Base-by-base conservation (phyloP, 495 filamentous ascomycete genomes). In the Penicillium subrubescens region DNA sequence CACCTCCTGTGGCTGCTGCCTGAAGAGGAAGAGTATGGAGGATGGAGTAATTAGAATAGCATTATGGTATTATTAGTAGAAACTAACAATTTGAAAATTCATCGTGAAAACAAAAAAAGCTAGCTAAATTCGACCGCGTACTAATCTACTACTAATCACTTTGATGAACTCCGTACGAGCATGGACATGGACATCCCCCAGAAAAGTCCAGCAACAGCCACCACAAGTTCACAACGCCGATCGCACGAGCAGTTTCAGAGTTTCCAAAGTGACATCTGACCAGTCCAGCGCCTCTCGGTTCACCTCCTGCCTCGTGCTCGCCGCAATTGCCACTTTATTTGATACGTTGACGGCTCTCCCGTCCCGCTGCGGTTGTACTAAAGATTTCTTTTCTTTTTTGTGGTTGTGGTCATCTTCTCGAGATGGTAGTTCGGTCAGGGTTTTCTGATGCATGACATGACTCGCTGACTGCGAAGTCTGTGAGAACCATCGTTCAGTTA, bases 251-350 rank as follows among this genome's bases (percentile, higher is more conserved):
- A 51, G 61, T 60, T 51, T 59, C 58, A 57, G 35, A 60, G n/a
- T 27, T 21, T 21, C 44, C 12, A 8, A 48, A 48, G 44, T 65
- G 64, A 61, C 61, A 66, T 56, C 57, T 60, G 56, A 51, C 44
- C 37, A 8, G 57, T 60, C 44, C 21, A 48, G 44, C 57, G 25
- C 12, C 19, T 62, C 57, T 39, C 64, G 48, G 70, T 51, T 65
- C 70, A 55, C 67, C 4, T 29, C 41, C 57, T 72, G 70, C 65
- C 70, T 72, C 70, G 67, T 72, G 70, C 67, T 56, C 57, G 53
- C 31, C 27, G 44, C 44, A 48, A 48, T 34, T 41, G 37, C 48
- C 43, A 67, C 50, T 60, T 23, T 60, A 60, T 53, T 19, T 37
- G 59, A 60, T 60, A 60, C 59, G 33, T n/a, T 11, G 41, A 43